A percentile compares a stretch with the other conserved stretches of the same genome.
Conservation (phyloP, 2,329 filamentous ascomycete species). For the Rhinocladiella mackenziei region DNA sequence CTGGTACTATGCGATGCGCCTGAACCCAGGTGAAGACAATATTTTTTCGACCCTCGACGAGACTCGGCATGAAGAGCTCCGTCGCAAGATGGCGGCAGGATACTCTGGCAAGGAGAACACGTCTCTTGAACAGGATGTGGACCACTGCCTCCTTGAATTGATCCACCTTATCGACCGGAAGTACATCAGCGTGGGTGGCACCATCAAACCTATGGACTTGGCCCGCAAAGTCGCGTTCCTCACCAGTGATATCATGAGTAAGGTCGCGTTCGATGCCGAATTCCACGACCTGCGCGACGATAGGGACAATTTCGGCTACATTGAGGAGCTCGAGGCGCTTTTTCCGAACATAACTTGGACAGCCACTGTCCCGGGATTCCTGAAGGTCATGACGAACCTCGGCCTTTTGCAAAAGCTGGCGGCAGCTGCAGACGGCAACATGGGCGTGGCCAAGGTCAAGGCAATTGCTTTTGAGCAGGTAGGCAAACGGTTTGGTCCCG, state of each 20-base stretch:
- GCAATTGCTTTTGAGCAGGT: conserved; percentile 16
- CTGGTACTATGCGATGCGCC: conserved; percentile 20
- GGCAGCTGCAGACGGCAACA: too few species aligned
- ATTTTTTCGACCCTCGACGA: conserved; percentile 18
- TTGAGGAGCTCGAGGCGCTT: too few species aligned
- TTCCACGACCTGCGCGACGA: too few species aligned
- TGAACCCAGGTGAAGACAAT: conserved; percentile 21
- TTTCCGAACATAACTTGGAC: too few species aligned
- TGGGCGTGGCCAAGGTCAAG: conserved; percentile 18
- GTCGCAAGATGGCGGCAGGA: conserved; percentile 16
- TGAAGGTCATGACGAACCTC: too few species aligned
- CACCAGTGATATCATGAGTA: too few species aligned
- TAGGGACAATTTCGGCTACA: too few species aligned
- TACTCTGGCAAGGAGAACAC: conserved; percentile 9
- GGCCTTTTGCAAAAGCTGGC: too few species aligned
- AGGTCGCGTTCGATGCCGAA: too few species aligned
- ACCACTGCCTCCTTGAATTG: background rate
- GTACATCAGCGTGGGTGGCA: conserved; percentile 3
- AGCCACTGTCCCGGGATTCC: too few species aligned
- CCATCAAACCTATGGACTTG: conserved; percentile 8
- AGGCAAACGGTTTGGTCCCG: conserved; percentile 13
- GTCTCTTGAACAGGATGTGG: too few species aligned
- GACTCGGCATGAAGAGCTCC: conserved; percentile 17
- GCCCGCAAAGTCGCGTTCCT: conserved; percentile 12
- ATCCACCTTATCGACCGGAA: conserved; percentile 1